phyloP scores from a whole-genome alignment of 2,329 filamentous ascomycete genomes.

The Aspergillus cejpii region DNA sequence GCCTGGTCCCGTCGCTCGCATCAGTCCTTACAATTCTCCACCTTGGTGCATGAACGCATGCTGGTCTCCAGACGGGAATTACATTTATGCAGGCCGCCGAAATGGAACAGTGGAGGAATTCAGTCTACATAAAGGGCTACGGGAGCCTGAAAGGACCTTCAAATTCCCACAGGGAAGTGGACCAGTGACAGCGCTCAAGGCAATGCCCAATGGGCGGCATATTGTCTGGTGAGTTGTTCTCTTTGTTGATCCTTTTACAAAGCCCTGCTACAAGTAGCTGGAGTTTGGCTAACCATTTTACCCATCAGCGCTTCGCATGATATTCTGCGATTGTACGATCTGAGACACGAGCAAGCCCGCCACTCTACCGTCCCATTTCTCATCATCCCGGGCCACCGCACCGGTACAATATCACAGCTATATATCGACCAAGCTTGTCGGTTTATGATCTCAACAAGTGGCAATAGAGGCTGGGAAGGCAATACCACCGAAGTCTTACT shows the following conservation, averaged over 20 bases:
- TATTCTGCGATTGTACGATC: constrained; percentile 86
- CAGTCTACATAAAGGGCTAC: constrained; percentile 71
- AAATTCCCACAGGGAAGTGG: constrained; percentile 86
- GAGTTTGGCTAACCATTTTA: constrained; percentile 3
- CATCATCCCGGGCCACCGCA: constrained; percentile 87
- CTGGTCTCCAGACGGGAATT: constrained; percentile 94
- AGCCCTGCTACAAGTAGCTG: constrained; percentile 6
- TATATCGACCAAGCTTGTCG: constrained; percentile 81
- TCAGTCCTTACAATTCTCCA: constrained; percentile 67
- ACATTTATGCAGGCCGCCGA: constrained; percentile 82
- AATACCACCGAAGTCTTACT: constrained; percentile 81
- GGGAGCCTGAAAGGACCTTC: constrained; percentile 69
- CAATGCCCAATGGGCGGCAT: constrained; percentile 90
- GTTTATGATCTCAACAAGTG: constrained; percentile 87
- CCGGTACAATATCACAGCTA: constrained; percentile 78
- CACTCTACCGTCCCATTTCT: constrained; percentile 84
- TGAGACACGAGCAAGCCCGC: constrained; percentile 61
- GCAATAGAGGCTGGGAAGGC: constrained; percentile 93
- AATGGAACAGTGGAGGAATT: constrained; percentile 95
- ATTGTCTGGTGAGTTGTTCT: constrained; percentile 63
- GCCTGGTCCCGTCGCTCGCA: constrained; percentile 68
- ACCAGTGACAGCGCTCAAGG: constrained; percentile 75
- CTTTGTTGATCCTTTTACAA: no score
- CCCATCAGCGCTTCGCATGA: constrained; percentile 73
- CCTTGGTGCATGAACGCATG: constrained; percentile 98